phyloP scores from a whole-genome alignment of 2,329 filamentous ascomycete genomes.

The Ceratocystis cubensis region DNA sequence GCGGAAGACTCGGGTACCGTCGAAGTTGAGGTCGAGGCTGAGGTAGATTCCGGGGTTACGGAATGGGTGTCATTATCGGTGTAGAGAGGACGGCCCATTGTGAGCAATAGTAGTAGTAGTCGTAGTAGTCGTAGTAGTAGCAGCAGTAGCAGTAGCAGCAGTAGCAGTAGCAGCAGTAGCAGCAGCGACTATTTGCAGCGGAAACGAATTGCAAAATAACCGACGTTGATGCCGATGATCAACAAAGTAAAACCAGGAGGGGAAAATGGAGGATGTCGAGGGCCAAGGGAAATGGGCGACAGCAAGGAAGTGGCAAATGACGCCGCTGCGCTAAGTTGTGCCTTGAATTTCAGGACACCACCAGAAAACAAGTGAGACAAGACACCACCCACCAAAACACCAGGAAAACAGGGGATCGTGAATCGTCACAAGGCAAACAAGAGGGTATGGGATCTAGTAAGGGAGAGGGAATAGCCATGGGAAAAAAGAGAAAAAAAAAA shows the following conservation, averaged over 20 bases:
- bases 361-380: conserved; percentile 1
- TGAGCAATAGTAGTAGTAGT: background rate
- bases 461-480: conserved; percentile 15
- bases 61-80: background rate
- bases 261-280: background rate
- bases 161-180: too few species aligned
- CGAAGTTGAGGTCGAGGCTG: background rate
- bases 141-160: background rate
- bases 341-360: conserved; percentile 11
- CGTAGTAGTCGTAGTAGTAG: background rate
- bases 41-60: background rate
- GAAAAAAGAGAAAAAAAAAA: conserved; percentile 21
- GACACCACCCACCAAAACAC: background rate
- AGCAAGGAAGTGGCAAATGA: conserved; percentile 4
- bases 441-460: conserved; percentile 1
- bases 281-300: background rate
- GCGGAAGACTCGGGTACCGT: background rate
- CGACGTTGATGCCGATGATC: background rate
- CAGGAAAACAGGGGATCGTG: conserved; percentile 13
- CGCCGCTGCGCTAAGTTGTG: background rate
- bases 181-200: too few species aligned
- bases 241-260: background rate
- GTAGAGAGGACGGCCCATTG: conserved; percentile 1
- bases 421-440: conserved; percentile 11
- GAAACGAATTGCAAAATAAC: too few species aligned